These are phyloP conservation scores for Iris macrosiphon DNA, from an alignment of 106 monocot species.

Conservation along the genomic window DNA sequence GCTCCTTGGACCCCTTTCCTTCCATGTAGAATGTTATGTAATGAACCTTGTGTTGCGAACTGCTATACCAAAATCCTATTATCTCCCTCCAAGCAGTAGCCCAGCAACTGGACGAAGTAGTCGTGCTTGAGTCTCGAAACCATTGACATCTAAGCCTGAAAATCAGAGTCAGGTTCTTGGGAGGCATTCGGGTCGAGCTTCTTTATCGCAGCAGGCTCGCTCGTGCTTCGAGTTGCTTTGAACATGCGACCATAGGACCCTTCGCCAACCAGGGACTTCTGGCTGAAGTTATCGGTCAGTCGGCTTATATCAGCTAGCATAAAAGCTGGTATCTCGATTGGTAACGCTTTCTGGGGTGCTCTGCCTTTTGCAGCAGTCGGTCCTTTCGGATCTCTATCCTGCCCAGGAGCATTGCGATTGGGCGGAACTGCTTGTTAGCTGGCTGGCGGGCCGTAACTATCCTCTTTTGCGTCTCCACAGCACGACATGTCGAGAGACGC, in stretches of 20 bases:
- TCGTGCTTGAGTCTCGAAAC: constrained; percentile 80
- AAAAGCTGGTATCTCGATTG: constrained; percentile 65
- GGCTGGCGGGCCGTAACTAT: constrained; percentile 1
- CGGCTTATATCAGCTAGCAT: constrained; percentile 57
- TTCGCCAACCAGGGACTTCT: constrained; percentile 73
- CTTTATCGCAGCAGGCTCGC: constrained; percentile 64
- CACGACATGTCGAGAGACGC: background rate
- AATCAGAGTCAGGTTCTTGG: constrained; percentile 64
- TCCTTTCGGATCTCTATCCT: constrained; percentile 40
- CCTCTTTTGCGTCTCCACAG: constrained; percentile 8
- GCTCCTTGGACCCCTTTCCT: constrained; percentile 56
- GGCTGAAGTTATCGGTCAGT: constrained; percentile 55
- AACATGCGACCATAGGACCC: constrained; percentile 84
- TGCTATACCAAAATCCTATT: constrained; percentile 72
- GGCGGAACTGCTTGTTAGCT: background rate
- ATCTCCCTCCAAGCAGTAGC: constrained; percentile 74
- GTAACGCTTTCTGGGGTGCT: constrained; percentile 37
- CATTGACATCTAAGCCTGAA: constrained; percentile 72
- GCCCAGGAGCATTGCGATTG: constrained; percentile 8
- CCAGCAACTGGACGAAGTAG: constrained; percentile 60
- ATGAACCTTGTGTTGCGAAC: constrained; percentile 74
- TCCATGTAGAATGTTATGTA: constrained; percentile 85
- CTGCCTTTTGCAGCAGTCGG: constrained; percentile 23
- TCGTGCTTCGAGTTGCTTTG: constrained; percentile 40
- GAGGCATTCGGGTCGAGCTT: constrained; percentile 60